phyloP scores from a whole-genome alignment of 352 stramenopile species.

The Aphanomyces invadans region DNA sequence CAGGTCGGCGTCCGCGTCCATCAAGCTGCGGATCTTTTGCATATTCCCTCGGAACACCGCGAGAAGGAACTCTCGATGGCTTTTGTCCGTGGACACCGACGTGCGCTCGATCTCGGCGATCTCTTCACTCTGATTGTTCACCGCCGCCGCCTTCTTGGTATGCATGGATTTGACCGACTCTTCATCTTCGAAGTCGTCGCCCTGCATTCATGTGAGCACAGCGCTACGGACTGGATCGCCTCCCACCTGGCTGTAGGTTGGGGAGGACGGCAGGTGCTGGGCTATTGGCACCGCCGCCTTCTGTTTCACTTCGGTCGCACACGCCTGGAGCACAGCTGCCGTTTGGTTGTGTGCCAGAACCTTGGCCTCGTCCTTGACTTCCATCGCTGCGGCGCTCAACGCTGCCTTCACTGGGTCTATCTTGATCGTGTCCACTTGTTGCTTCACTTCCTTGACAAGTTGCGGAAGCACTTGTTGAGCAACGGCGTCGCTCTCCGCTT shows the following conservation, averaged over 20 bases:
- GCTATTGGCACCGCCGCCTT: conserved; percentile 2
- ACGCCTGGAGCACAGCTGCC: conserved; percentile 24
- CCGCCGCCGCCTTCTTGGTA: too few species aligned
- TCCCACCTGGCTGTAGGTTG: background rate
- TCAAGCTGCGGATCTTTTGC: conserved; percentile 43
- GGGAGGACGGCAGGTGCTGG: conserved; percentile 8
- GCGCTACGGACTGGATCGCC: too few species aligned
- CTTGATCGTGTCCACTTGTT: conserved; percentile 18
- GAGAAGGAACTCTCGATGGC: conserved; percentile 53
- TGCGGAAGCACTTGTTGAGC: conserved; percentile 28
- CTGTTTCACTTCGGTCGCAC: conserved; percentile 22
- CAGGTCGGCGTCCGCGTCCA: conserved; percentile 40
- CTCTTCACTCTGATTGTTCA: conserved; percentile 22
- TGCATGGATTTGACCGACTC: background rate
- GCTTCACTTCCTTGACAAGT: conserved; percentile 25
- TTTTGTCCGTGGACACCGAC: conserved; percentile 38
- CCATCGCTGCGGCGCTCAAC: conserved; percentile 9
- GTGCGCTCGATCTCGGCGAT: conserved; percentile 32
- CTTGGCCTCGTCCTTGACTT: conserved; percentile 21
- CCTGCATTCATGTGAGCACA: too few species aligned
- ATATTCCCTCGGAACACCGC: conserved; percentile 56
- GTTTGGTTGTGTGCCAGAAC: conserved; percentile 29
- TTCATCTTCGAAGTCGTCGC: too few species aligned
- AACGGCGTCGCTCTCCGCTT: conserved; percentile 29
- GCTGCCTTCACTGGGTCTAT: conserved; percentile 32